phyloP scores from a whole-genome alignment of 2,329 filamentous ascomycete genomes.

The Cytospora piceicola region DNA sequence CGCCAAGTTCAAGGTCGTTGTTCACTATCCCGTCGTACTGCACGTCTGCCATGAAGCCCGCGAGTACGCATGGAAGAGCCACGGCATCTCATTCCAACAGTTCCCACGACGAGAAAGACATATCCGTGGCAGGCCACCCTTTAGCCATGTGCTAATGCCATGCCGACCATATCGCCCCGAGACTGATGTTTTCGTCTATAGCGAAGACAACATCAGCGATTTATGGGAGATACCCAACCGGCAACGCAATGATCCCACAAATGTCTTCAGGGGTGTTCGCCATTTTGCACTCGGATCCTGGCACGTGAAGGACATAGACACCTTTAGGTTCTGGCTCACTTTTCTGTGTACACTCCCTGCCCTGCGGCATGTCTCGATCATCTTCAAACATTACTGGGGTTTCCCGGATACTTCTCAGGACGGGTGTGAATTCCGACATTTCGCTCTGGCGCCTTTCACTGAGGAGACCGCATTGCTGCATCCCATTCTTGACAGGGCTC shows the following conservation, averaged over 20 bases:
- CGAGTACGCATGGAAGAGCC: not conserved
- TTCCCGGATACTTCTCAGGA: not conserved
- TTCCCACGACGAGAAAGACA: not conserved
- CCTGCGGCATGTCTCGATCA: slow-evolving; percentile 8
- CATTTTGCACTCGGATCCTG: slow-evolving; percentile 15
- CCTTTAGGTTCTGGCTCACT: slow-evolving; percentile 11
- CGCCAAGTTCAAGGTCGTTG: slow-evolving; percentile 14
- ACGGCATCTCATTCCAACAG: slow-evolving; percentile 12
- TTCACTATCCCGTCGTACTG: slow-evolving; percentile 17
- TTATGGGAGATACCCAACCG: slow-evolving; percentile 1
- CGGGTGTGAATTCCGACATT: slow-evolving; percentile 5
- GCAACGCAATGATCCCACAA: slow-evolving; percentile 6
- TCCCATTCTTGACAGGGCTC: slow-evolving; percentile 1
- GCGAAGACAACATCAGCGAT: slow-evolving; percentile 9
- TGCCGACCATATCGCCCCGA: slow-evolving; percentile 20
- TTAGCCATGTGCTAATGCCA: slow-evolving; percentile 5
- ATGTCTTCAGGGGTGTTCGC: slow-evolving; percentile 14
- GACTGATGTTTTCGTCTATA: slow-evolving; percentile 17
- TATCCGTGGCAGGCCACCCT: not conserved
- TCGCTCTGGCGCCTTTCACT: slow-evolving; percentile 5
- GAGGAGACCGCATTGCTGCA: slow-evolving; percentile 2
- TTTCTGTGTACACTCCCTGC: slow-evolving; percentile 14
- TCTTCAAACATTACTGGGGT: slow-evolving; percentile 17
- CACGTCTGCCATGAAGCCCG: slow-evolving; percentile 16
- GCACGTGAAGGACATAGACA: slow-evolving; percentile 10